Percentiles rank a stretch among this genome's conserved stretches.
These are phyloP conservation scores for Cardamine resedifolia DNA, from an alignment of 345 rosid species.

Conservation along the genomic window DNA sequence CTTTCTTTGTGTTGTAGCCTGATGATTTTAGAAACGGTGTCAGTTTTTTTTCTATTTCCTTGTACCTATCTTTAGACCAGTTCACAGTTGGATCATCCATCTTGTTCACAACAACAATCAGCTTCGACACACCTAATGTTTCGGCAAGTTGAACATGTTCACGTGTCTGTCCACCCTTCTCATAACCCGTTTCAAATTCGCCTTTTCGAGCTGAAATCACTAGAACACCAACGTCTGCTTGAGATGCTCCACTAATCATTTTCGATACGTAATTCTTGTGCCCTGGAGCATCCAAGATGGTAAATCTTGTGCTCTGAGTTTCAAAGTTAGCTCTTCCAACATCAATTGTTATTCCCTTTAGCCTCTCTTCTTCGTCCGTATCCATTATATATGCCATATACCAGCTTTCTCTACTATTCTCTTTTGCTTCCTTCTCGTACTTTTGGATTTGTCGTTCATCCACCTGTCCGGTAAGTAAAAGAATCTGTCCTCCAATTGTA, in stretches of 20 bases:
- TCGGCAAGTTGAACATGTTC: slow-evolving; percentile 92
- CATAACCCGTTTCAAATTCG: slow-evolving; percentile 97
- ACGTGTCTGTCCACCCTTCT: slow-evolving; percentile 98
- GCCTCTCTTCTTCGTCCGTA: slow-evolving; percentile 95
- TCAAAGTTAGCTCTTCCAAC: slow-evolving; percentile 99
- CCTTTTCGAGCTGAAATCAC: slow-evolving; percentile 96
- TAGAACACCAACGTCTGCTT: slow-evolving; percentile 93
- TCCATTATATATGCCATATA: slow-evolving; percentile 97
- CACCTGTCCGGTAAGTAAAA: slow-evolving; percentile 92
- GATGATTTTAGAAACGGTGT: slow-evolving; percentile 72
- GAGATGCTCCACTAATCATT: slow-evolving; percentile 99
- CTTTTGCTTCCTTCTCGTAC: slow-evolving; percentile 96
- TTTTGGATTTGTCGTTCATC: slow-evolving; percentile 94
- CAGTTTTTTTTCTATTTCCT: slow-evolving; percentile 83
- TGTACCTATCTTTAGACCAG: slow-evolving; percentile 94
- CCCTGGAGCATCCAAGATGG: slow-evolving; percentile 99
- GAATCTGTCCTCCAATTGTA: slow-evolving; percentile 95
- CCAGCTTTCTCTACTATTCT: slow-evolving; percentile 98
- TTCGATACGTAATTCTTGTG: slow-evolving; percentile 99
- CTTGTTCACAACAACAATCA: slow-evolving; percentile 85
- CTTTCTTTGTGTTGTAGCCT: slow-evolving; percentile 95
- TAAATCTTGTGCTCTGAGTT: slow-evolving; percentile 89
- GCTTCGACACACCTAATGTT: slow-evolving; percentile 85
- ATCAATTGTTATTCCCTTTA: slow-evolving; percentile 97
- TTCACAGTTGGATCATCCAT: slow-evolving; percentile 97